Evolutionary conservation across 306 rosid species (phyloP).

Genomic region (Luffa acutangula): DNA sequence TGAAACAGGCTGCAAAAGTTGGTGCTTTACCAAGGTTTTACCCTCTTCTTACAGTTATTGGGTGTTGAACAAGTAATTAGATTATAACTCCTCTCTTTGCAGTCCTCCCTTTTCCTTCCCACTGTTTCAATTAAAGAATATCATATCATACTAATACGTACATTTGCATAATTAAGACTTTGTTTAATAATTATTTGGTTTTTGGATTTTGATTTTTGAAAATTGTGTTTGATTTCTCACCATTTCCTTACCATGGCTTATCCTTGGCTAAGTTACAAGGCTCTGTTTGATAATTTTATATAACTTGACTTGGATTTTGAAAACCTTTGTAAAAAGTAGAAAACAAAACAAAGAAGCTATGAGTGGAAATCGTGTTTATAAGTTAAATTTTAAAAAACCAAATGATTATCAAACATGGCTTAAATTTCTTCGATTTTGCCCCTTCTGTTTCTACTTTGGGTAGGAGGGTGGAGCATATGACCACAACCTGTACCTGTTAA

Average conservation of each 20-base stretch:
- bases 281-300: too few relatives aligned
- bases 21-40: constrained; percentile 84
- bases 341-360: too few relatives aligned
- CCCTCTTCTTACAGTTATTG: constrained; percentile 1
- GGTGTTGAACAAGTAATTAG: not conserved
- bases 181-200: too few relatives aligned
- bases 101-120: not conserved
- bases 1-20: constrained; percentile 72
- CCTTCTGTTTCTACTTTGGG: not conserved
- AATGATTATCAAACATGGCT: too few relatives aligned
- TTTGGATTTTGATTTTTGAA: too few relatives aligned
- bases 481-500: not conserved
- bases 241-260: too few relatives aligned
- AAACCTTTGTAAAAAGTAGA: too few relatives aligned
- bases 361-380: too few relatives aligned
- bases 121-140: not conserved
- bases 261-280: too few relatives aligned
- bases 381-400: too few relatives aligned
- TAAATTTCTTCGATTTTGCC: not conserved
- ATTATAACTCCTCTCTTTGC: not conserved
- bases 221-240: too few relatives aligned
- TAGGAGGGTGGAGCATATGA: not conserved
- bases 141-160: not conserved
- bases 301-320: too few relatives aligned
- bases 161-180: not conserved